A percentile compares a stretch with the other conserved stretches of the same genome.
Evolutionary conservation across 2,329 filamentous ascomycete genomes (phyloP).

Genomic region (Aureobasidium leucospermi): DNA sequence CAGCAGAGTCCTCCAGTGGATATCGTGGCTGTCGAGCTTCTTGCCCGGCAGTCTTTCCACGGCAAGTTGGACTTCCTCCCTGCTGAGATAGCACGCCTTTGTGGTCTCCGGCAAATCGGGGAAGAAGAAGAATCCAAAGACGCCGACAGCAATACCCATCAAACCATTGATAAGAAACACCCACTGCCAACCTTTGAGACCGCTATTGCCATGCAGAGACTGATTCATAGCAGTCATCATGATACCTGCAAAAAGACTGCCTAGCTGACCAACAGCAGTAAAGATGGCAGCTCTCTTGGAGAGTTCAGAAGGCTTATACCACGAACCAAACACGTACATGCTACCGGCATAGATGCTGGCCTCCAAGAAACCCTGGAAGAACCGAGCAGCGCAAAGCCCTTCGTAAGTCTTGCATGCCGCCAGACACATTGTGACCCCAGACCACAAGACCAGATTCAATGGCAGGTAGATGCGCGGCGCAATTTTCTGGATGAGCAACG

Average conservation of each 20-base stretch:
- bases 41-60: neutral
- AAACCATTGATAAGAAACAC: conserved; percentile 51
- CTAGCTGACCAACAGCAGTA: conserved; percentile 51
- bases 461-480: conserved; percentile 55
- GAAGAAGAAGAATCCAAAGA: conserved; percentile 49
- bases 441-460: conserved; percentile 58
- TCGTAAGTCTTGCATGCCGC: conserved; percentile 19
- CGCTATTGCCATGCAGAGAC: conserved; percentile 39
- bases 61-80: neutral
- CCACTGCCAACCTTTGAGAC: conserved; percentile 51
- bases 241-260: conserved; percentile 55
- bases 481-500: conserved; percentile 56
- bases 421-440: conserved; percentile 54
- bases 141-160: conserved; percentile 49
- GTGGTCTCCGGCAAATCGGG: conserved; percentile 41
- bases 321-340: conserved; percentile 43
- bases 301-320: conserved; percentile 54
- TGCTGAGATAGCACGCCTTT: conserved; percentile 4
- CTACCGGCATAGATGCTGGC: conserved; percentile 37
- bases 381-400: conserved; percentile 28
- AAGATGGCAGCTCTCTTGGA: conserved; percentile 57
- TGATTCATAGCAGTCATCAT: conserved; percentile 49
- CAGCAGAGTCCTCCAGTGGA: neutral
- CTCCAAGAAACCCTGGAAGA: conserved; percentile 46
- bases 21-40: neutral